Base-by-base conservation (phyloP, 495 filamentous ascomycete species). In the Aspergillus taichungensis region DNA sequence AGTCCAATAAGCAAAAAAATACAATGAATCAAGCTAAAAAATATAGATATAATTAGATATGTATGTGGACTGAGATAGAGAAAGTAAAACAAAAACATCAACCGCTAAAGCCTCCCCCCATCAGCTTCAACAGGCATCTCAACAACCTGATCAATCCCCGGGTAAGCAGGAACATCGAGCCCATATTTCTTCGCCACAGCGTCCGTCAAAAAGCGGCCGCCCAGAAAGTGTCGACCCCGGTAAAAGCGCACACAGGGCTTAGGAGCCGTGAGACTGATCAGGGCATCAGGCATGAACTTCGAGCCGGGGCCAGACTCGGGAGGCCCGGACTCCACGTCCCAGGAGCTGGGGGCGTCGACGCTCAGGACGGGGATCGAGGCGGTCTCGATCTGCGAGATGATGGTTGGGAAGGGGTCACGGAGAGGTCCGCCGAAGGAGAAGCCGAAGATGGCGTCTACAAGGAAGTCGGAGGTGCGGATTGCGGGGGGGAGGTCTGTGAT, bases 351-450 rank as follows among this genome's bases (percentile, higher is more conserved):
- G 10, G 87, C 88, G 55, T 98, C 92, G 8, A 98, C 88, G 3
- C 87, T 83, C 6, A 91, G 79, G 5, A 97, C 84, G 0, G 88
- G 85, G 13, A 91, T 56, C 10, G 65, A 67, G n/a, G 84, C 80
- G 10, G 78, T 72, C 40, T 83, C 77, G 42, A 98, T 74, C 11
- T 85, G 82, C 30, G 75, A 69, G 53, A 98, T 89, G 13, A 95
- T 82, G 3, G 75, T 67, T 0, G 80, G 80, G 57, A 97, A 97
- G 0, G 92, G 92, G 49, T 94, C 89, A 6, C 92, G 83, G 30
- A 98, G 80, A 40, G 88, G 79, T 8, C 88, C 90, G n/a, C 82
- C 81, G 68, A 97, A 97, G 54, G 84, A 89, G 73, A 97, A 98
- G 34, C 89, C 92, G 57, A 98, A 98, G 56, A 98, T 87, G 34